Base-by-base conservation (phyloP, 1,284 basidiomycete genomes). In the Afroboletus lepidellus region DNA sequence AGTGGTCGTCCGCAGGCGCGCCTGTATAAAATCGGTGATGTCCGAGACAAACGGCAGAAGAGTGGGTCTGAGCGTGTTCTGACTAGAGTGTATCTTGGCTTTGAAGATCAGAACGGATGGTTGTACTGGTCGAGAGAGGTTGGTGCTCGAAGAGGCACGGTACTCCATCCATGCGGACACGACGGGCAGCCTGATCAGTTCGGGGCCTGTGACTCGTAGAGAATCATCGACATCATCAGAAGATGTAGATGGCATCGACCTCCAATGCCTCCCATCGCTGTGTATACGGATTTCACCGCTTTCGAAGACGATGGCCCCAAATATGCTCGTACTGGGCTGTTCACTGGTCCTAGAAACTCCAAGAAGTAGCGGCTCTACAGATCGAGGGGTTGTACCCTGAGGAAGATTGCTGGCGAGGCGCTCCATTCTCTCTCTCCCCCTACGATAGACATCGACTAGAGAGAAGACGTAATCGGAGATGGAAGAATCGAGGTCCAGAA, bases 81-180 rank as follows among this genome's bases (percentile, higher is more conserved):
- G 80, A 64, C 92, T 95, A 1, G 90, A 87, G 64, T 94, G 90
- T 18, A 97, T 79, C 6, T 90, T 90, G 65, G 82, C 80, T 66
- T 87, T 88, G 74, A 92, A 85, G 60, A 87, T 75, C 36, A 92
- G 71, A 6, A 77, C 76, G 2, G 87, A 83, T 0, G 81, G 76
- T 50, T 79, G 77, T 2, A 59, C 16, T 57, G 29, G 72, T 67
- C 20, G 59, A 34, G 45, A 23, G 36, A 16, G 20, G 41, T 21
- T 74, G 72, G 74, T 8, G 8, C 42, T 66, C 5, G 79, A 72
- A 2, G 76, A 77, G 12, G 85, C 80, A 24, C 81, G 80, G 67
- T 90, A 93, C 66, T 94, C 91, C 23, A 82, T 77, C 90, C 90
- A 95, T 4, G 92, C 83, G 12, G 92, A 88, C 6, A 96, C 78